These are phyloP conservation scores for Xylariaceae sp. DNA, from an alignment of 2,329 filamentous ascomycete genomes.

Conservation along the genomic window DNA sequence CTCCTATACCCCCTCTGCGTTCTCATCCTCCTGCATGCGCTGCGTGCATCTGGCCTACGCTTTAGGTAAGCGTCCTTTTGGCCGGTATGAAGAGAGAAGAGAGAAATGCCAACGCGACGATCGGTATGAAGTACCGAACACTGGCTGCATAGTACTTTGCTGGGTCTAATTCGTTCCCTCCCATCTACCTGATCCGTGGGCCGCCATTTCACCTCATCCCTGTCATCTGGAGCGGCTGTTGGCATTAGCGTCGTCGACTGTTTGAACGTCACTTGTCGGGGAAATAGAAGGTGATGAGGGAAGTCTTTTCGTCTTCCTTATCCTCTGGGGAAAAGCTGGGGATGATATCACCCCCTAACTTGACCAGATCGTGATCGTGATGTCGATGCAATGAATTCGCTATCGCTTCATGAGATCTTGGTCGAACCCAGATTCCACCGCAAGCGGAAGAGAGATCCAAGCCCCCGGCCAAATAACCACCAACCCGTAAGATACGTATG, in stretches of 20 bases:
- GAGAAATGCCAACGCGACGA: not conserved
- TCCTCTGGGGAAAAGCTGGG: not conserved
- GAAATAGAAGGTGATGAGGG: not conserved
- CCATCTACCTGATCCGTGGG: slow-evolving; percentile 4
- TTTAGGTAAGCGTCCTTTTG: not conserved
- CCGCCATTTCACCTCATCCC: slow-evolving; percentile 24
- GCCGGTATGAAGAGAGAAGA: not conserved
- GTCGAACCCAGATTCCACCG: no score
- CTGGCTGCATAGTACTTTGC: slow-evolving; percentile 1
- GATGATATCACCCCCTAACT: no score
- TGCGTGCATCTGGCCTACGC: not conserved
- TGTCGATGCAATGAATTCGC: no score
- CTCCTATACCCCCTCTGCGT: not conserved
- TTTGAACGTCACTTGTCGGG: slow-evolving; percentile 28
- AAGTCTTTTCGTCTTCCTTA: not conserved
- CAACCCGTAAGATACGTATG: slow-evolving; percentile 12
- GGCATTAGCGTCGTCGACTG: slow-evolving; percentile 30
- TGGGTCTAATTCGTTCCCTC: not conserved
- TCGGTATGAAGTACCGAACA: not conserved
- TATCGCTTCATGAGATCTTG: not conserved
- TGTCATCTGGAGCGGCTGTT: slow-evolving; percentile 23
- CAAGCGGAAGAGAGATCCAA: no score
- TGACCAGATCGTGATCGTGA: no score
- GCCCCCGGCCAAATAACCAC: not conserved
- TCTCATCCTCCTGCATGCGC: not conserved